These are phyloP conservation scores for Cadophora malorum DNA, from an alignment of 2,329 filamentous ascomycete species.

Conservation along the genomic window DNA sequence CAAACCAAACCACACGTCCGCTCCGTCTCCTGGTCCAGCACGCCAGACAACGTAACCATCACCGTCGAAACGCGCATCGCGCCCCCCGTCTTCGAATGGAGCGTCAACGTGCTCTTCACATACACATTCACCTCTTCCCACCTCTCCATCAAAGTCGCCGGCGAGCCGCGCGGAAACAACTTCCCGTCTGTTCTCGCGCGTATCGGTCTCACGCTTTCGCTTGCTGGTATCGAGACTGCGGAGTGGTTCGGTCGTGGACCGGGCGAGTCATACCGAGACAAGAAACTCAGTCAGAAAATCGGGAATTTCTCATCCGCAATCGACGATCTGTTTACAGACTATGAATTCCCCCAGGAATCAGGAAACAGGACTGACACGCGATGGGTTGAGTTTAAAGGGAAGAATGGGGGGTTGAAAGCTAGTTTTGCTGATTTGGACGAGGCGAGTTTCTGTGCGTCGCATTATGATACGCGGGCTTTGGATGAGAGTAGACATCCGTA, in stretches of 20 bases:
- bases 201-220: slow-evolving; percentile 63
- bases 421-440: slow-evolving; percentile 47
- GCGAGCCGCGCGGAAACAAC: slow-evolving; percentile 54
- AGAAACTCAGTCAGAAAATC: slow-evolving; percentile 64
- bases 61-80: slow-evolving; percentile 60
- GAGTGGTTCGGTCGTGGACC: slow-evolving; percentile 74
- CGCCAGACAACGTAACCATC: slow-evolving; percentile 46
- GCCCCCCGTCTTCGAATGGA: slow-evolving; percentile 69
- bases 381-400: slow-evolving; percentile 58
- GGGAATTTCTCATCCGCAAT: slow-evolving; percentile 58
- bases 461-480: slow-evolving; percentile 61
- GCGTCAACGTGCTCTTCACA: slow-evolving; percentile 55
- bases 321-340: slow-evolving; percentile 62
- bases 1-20: slow-evolving; percentile 53
- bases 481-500: slow-evolving; percentile 64
- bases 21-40: slow-evolving; percentile 40
- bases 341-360: slow-evolving; percentile 73
- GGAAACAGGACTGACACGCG: slow-evolving; percentile 69
- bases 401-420: slow-evolving; percentile 44
- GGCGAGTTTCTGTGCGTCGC: slow-evolving; percentile 62
- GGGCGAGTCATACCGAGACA: slow-evolving; percentile 71
- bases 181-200: slow-evolving; percentile 65
- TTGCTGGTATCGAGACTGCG: slow-evolving; percentile 49
- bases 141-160: slow-evolving; percentile 57
- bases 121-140: slow-evolving; percentile 60